These are phyloP conservation scores for Xylaria hypoxylon DNA, from an alignment of 2,329 filamentous ascomycete genomes.

Conservation along the genomic window DNA sequence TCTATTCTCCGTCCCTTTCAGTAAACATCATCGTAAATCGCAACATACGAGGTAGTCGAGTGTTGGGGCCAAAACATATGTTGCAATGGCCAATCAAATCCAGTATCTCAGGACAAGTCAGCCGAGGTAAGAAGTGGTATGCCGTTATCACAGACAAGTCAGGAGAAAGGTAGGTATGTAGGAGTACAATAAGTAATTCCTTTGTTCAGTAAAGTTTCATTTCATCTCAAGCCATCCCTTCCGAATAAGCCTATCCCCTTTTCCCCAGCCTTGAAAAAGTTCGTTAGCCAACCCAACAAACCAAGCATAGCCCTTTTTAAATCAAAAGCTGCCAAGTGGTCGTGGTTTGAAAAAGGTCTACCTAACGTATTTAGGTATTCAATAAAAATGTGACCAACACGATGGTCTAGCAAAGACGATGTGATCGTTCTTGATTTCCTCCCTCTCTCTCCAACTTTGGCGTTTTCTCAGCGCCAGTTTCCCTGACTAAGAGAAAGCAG, in stretches of 20 bases:
- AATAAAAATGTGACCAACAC: not conserved
- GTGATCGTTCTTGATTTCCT: not conserved
- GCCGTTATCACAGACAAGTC: too few relatives aligned
- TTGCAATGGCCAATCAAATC: not conserved
- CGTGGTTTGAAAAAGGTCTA: not conserved
- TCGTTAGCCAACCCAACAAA: conserved; percentile 28
- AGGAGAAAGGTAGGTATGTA: not conserved
- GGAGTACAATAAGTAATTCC: conserved; percentile 14
- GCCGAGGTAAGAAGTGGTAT: not conserved
- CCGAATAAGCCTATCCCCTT: conserved; percentile 9
- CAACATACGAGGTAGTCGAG: not conserved
- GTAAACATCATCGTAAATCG: too few relatives aligned
- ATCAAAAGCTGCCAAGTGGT: not conserved
- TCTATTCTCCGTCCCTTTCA: not conserved
- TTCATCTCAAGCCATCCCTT: conserved; percentile 15
- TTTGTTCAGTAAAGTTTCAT: conserved; percentile 24
- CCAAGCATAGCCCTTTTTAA: conserved; percentile 11
- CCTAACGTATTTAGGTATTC: conserved; percentile 4
- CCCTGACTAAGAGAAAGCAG: conserved; percentile 89
- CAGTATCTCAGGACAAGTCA: not conserved
- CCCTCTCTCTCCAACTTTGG: not conserved
- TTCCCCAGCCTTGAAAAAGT: conserved; percentile 9
- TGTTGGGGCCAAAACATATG: not conserved
- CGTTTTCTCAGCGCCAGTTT: conserved; percentile 75
- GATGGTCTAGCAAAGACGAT: not conserved